Evolutionary conservation across 176 grass and related monocot species (phyloP).

Genomic region (Oropetium thomaeum): DNA sequence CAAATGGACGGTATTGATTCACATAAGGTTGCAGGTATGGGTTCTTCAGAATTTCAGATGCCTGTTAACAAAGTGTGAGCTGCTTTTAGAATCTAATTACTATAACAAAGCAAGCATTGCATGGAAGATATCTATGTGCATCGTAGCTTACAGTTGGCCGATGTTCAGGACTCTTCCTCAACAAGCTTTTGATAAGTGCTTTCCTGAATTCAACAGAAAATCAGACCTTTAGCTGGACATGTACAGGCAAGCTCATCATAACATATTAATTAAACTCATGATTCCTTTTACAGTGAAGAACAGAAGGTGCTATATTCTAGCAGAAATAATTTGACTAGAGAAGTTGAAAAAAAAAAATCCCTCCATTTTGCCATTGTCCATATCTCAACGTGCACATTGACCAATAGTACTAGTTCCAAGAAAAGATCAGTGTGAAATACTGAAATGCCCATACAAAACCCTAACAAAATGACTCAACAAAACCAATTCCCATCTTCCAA

Average conservation of each 20-base stretch:
- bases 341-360: neutral
- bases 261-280: neutral
- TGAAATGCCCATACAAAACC: neutral
- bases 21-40: conserved; percentile 76
- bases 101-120: neutral
- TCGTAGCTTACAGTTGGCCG: conserved; percentile 83
- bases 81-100: conserved; percentile 30
- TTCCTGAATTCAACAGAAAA: conserved; percentile 64
- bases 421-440: neutral
- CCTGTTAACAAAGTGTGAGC: conserved; percentile 51
- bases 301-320: neutral
- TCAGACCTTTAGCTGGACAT: conserved; percentile 9
- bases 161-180: conserved; percentile 97
- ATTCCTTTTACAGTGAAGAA: neutral
- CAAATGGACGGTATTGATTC: conserved; percentile 56
- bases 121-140: conserved; percentile 13
- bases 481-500: neutral
- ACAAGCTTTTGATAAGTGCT: conserved; percentile 90
- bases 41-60: conserved; percentile 84
- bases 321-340: neutral
- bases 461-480: neutral
- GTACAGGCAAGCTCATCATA: neutral
- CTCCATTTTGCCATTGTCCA: neutral
- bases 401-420: neutral
- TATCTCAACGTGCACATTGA: neutral